Evolutionary conservation across 495 filamentous ascomycete genomes (phyloP).

Genomic region (Penicillium atrosanguineum): DNA sequence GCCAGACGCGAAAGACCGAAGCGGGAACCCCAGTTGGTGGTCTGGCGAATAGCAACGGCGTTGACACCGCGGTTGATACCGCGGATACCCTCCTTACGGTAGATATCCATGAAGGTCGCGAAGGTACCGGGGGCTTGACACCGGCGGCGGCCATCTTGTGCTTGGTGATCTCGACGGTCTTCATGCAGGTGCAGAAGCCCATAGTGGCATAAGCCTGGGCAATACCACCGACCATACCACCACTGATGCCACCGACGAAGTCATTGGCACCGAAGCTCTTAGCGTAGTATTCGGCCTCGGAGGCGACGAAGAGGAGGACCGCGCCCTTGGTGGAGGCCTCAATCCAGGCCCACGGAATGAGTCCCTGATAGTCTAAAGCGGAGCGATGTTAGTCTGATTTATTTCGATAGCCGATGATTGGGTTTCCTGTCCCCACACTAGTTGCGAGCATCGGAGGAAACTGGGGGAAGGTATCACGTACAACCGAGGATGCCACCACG

Average conservation of each 20-base stretch:
- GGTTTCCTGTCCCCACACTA: conserved; percentile 15
- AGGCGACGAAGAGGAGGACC: conserved; percentile 97
- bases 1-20: conserved; percentile 91
- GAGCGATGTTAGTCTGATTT: conserved; percentile 12
- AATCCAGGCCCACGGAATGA: conserved; percentile 99
- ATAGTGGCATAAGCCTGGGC: conserved; percentile 99
- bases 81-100: conserved; percentile 86
- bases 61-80: conserved; percentile 99
- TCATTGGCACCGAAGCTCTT: conserved; percentile 75
- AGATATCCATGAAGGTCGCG: conserved; percentile 95
- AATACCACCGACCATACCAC: conserved; percentile 91
- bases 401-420: conserved; percentile 6
- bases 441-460: conserved; percentile 21
- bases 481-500: conserved; percentile 94
- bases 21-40: conserved; percentile 97
- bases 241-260: conserved; percentile 83
- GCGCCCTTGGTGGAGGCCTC: conserved; percentile 99
- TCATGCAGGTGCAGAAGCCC: conserved; percentile 99
- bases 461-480: conserved; percentile 52
- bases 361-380: conserved; percentile 88
- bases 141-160: conserved; percentile 86
- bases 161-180: conserved; percentile 99
- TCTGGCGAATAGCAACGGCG: conserved; percentile 95
- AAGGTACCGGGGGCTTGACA: conserved; percentile 82
- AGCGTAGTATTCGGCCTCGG: conserved; percentile 94